Base-by-base conservation (phyloP, 768 basidiomycete genomes). In the Daedalea quercina region DNA sequence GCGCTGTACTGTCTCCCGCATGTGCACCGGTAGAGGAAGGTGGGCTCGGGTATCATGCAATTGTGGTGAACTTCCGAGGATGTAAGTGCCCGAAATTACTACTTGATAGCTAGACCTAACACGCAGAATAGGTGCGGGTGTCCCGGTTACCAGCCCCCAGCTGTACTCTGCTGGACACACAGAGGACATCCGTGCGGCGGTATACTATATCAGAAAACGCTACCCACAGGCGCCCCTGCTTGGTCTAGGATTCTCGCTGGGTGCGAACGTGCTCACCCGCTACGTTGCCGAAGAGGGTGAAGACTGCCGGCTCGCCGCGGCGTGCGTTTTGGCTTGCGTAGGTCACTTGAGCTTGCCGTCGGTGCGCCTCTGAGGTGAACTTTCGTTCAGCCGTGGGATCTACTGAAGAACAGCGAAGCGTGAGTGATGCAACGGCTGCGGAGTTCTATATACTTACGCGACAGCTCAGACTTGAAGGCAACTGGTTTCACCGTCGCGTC, bases 231-330 rank as follows among this genome's bases (percentile, higher is more conserved):
- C 94, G 0, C 89, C 86, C 3, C 72, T 97, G 34, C 69, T 95
- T 20, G 95, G 90, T 15, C 69, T 96, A 11, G 92, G 94, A 9
- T 98, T 95, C 73, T 96, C 93, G 4, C 79, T 99, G 34, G 95
- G 95, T 41, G 89, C 94, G 42, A 92, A 90, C 65, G 88, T 97
- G 33, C 70, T 97, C 59, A 87, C 92, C 31, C 79, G 90, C 56
- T 96, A 96, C 67, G 71, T 94, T 48, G 92, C 87, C 3, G 87
- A 95, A 69, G 88, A 95, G 64, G 83, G 87, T 17, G 73, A 73
- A 31, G 60, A 71, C 23, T 79, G 80, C 60, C 78, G 86, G 54
- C 66, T 93, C 26, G 68, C 68, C 50, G 80, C 84, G 3, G 87
- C 79, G 28, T 85, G 84, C 69, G 79, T 77, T 17, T 70, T 93